These are phyloP conservation scores for Phanerochaete carnosa DNA, from an alignment of 768 basidiomycete genomes.

Conservation along the genomic window DNA sequence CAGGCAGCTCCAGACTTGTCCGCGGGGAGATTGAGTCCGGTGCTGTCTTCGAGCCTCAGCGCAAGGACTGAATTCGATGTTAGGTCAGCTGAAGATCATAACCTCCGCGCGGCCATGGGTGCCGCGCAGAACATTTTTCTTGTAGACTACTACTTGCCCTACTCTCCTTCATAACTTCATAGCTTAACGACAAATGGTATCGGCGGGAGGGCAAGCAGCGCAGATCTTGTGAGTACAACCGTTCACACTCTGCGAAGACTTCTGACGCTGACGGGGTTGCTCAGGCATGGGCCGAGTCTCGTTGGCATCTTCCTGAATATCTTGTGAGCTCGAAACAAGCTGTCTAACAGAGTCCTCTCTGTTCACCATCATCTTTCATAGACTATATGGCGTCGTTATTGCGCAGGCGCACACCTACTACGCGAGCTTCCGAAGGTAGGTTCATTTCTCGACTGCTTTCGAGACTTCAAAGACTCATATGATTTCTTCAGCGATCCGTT, in stretches of 20 bases:
- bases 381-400: slow-evolving; percentile 8
- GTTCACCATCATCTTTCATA: not conserved
- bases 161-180: not conserved
- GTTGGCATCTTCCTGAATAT: slow-evolving; percentile 11
- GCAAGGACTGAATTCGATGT: not conserved
- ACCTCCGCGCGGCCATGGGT: not conserved
- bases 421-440: slow-evolving; percentile 1
- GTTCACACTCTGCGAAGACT: not conserved
- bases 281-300: slow-evolving; percentile 9
- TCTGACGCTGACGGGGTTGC: not conserved
- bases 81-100: not conserved
- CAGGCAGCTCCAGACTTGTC: too few relatives aligned
- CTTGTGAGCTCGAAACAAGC: not conserved
- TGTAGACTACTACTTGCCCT: not conserved
- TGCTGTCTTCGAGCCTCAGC: too few relatives aligned
- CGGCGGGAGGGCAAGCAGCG: not conserved
- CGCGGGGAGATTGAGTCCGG: too few relatives aligned
- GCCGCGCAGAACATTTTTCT: not conserved
- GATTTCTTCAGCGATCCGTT: not conserved
- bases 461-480: not conserved
- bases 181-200: not conserved
- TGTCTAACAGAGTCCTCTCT: not conserved
- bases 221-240: not conserved
- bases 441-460: not conserved
- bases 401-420: slow-evolving; percentile 8